These are phyloP conservation scores for Microsporum canis DNA, from an alignment of 2,329 filamentous ascomycete genomes.

Conservation along the genomic window DNA sequence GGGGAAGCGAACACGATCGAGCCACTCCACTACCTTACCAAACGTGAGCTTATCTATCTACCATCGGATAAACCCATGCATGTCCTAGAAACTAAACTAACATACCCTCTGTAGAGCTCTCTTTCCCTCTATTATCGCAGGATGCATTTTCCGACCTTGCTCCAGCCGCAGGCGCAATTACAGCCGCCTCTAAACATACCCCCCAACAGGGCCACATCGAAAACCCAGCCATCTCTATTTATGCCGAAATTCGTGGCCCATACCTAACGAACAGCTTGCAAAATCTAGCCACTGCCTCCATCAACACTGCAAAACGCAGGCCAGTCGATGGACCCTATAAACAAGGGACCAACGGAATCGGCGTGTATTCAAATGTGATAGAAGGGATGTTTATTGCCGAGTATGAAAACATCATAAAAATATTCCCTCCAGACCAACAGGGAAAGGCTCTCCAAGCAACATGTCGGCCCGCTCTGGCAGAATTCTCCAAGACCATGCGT, in stretches of 20 bases:
- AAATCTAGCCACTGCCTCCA: constrained; percentile 76
- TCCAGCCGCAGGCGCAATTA: constrained; percentile 68
- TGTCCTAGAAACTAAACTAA: not conserved
- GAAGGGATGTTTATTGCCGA: constrained; percentile 80
- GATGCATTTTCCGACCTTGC: constrained; percentile 66
- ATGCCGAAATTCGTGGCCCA: constrained; percentile 72
- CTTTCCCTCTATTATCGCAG: constrained; percentile 69
- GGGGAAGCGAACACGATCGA: constrained; percentile 75
- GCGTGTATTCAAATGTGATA: constrained; percentile 75
- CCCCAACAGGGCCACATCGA: constrained; percentile 40
- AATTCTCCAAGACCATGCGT: constrained; percentile 73
- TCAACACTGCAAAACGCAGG: constrained; percentile 69
- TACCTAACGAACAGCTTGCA: constrained; percentile 74
- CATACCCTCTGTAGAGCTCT: constrained; percentile 38
- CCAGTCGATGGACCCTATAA: constrained; percentile 70
- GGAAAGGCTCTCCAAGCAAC: constrained; percentile 65
- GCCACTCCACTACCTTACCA: constrained; percentile 84
- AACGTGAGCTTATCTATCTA: constrained; percentile 45
- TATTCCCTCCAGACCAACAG: constrained; percentile 82
- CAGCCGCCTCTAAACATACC: constrained; percentile 46
- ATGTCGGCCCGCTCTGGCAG: constrained; percentile 63
- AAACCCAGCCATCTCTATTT: constrained; percentile 66
- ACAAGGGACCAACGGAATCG: constrained; percentile 80
- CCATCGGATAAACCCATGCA: not conserved
- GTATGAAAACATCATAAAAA: constrained; percentile 76